Evolutionary conservation across 768 basidiomycete species (phyloP).

Genomic region (Leccinellum rugosiceps): DNA sequence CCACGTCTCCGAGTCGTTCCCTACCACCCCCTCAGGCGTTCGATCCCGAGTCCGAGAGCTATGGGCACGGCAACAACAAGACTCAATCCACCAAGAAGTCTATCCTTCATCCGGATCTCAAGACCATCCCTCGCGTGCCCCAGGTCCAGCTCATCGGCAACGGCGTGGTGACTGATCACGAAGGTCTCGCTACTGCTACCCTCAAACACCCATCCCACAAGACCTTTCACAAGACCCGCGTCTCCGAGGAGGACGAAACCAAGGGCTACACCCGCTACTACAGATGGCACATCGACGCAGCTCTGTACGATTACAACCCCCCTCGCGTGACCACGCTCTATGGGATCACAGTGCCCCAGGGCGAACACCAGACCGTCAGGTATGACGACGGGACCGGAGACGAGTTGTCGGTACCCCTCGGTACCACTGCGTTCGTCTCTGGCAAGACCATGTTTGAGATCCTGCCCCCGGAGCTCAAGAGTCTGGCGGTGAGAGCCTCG

Average conservation of each 20-base stretch:
- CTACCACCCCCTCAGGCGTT: constrained; percentile 56
- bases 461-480: constrained; percentile 67
- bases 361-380: constrained; percentile 57
- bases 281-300: constrained; percentile 92
- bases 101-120: constrained; percentile 85
- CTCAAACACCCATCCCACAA: constrained; percentile 86
- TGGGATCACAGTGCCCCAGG: constrained; percentile 68
- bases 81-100: constrained; percentile 70
- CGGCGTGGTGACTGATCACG: constrained; percentile 74
- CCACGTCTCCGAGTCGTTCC: neutral
- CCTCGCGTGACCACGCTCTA: constrained; percentile 87
- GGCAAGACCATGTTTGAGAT: constrained; percentile 85
- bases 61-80: constrained; percentile 90
- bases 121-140: constrained; percentile 83
- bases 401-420: constrained; percentile 76
- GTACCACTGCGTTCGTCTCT: constrained; percentile 81
- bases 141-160: constrained; percentile 94
- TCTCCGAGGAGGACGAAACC: constrained; percentile 71
- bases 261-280: constrained; percentile 85
- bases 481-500: constrained; percentile 69
- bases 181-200: constrained; percentile 71
- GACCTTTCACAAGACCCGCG: constrained; percentile 80
- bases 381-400: constrained; percentile 91
- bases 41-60: constrained; percentile 57
- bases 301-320: constrained; percentile 71